Evolutionary conservation across 2,329 filamentous ascomycete genomes (phyloP), one percentile per base, ranked within the genome.

Genomic region (Neofusicoccum sp.): DNA sequence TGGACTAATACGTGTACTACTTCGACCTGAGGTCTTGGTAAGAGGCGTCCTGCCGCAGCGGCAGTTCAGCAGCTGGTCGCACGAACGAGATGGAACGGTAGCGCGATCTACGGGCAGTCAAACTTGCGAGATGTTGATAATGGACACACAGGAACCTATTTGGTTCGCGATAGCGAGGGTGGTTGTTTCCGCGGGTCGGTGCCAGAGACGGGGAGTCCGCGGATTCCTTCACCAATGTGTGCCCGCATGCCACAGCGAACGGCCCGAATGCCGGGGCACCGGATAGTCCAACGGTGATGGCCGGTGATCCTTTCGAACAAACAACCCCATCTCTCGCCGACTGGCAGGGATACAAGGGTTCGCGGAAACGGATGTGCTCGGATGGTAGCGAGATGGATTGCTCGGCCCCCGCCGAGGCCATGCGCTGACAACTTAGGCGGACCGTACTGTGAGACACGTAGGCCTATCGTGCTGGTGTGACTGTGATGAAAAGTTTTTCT

Each of bases 361-460:
- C 41, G 52, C 54, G 54, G 54, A 58, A 58, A 41, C 41, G 54
- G 54, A 58, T 14, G 54, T n/a, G 54, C 54, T 45, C 54, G 54
- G 54, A 34, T 45, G 31, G 29, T 45, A 45, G 54, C 39, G 54
- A 58, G 31, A 9, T 33, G 22, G 28, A 22, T 28, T 3, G 11
- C 29, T 45, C 54, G 11, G 54, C 31, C 12, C 5, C n/a, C 12
- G 6, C 54, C 54, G 54, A 56, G 12, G 4, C 16, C 16, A 31
- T 50, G 29, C 29, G 33, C 50, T 7, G 6, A n/a, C 4, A 29
- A 22, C 50, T 56, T n/a, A 56, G 39, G 39, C 52, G 39, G 45
- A 33, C 52, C 52, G 54, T 34, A 9, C n/a, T 29, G n/a, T 28
- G 39, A 28, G 52, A 29, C 16, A 29, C 11, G 16, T 41, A 22